These are phyloP conservation scores for Aspergillus ochraceus DNA, from an alignment of 2,329 filamentous ascomycete genomes.

Conservation along the genomic window DNA sequence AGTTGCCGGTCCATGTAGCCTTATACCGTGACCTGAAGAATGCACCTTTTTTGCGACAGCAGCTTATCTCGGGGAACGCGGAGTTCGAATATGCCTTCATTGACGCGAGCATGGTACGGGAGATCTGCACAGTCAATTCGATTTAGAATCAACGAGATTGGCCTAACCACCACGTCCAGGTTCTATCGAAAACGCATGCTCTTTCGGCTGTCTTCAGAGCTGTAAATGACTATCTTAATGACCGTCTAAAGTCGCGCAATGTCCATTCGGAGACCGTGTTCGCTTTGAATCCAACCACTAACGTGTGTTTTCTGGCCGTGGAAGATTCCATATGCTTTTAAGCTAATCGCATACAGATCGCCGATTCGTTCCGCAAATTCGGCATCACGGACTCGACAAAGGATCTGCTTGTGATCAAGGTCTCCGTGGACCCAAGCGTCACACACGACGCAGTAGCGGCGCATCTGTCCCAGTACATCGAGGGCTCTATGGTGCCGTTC, in stretches of 20 bases:
- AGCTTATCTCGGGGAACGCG: slow-evolving; percentile 79
- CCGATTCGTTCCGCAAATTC: slow-evolving; percentile 86
- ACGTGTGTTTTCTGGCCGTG: slow-evolving; percentile 54
- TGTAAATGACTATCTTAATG: slow-evolving; percentile 63
- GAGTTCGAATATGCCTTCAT: slow-evolving; percentile 93
- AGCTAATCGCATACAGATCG: slow-evolving; percentile 61
- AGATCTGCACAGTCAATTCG: neutral
- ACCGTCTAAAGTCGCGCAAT: slow-evolving; percentile 73
- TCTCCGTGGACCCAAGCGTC: slow-evolving; percentile 56
- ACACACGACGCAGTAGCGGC: slow-evolving; percentile 51
- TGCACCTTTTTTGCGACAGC: slow-evolving; percentile 72
- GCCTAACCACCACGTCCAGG: slow-evolving; percentile 42
- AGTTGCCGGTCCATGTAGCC: slow-evolving; percentile 68
- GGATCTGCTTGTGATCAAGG: slow-evolving; percentile 77
- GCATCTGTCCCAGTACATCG: slow-evolving; percentile 63
- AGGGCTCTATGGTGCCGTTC: slow-evolving; percentile 61
- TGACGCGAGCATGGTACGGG: slow-evolving; percentile 72
- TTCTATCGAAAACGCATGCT: slow-evolving; percentile 71
- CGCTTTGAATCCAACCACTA: slow-evolving; percentile 76
- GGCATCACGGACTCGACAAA: slow-evolving; percentile 73
- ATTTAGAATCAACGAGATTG: neutral
- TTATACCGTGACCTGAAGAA: slow-evolving; percentile 78
- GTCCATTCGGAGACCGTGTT: slow-evolving; percentile 88
- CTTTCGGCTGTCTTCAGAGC: slow-evolving; percentile 76
- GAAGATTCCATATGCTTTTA: slow-evolving; percentile 5